Base-by-base conservation (phyloP, 2,329 filamentous ascomycete genomes). In the Cladosporium colombiae region DNA sequence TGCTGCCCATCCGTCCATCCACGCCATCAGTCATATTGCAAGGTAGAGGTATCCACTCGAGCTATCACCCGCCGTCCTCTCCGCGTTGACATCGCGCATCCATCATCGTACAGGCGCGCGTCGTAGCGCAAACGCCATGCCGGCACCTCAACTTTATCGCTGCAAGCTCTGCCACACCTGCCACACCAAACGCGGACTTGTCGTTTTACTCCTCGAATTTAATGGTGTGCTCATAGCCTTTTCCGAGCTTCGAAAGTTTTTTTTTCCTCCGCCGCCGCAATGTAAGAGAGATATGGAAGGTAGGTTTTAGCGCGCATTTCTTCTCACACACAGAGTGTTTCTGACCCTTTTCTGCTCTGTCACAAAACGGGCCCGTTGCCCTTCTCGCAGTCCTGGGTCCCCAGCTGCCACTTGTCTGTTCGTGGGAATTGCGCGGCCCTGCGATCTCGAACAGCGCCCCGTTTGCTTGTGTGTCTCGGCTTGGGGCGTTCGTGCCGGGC, bases 401-500 rank as follows among this genome's bases (percentile, higher is more conserved):
- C 59, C 29, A 23, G 59, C 44, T 62, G 59, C 44, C 59, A 52
- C 46, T 27, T 52, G 59, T 62, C 44, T 37, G 29, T 29, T 21
- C 56, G 40, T 50, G 57, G 57, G 37, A 60, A 60, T 63, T 55
- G 61, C 60, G 60, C 44, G 60, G 27, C 23, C n/a, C 50, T 29
- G 61, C 50, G 61, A 63, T 63, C 61, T 63, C 35, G 61, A 63
- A 63, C 61, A 27, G 44, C 61, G 59, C 59, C 57, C 52, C 18
- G 23, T 60, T 59, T 60, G 58, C 58, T 60, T 60, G 55, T 40
- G 44, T 63, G 61, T 63, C 61, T 63, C 61, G 61, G 50, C 50
- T 63, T 25, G 29, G 25, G 27, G 40, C 8, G n/a, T 46, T 49
- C 55, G 33, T 46, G 23, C 31, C 56, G 56, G 11, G 14, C 61